Conservation (phyloP, 768 basidiomycete species). For the Agaricus blazei region DNA sequence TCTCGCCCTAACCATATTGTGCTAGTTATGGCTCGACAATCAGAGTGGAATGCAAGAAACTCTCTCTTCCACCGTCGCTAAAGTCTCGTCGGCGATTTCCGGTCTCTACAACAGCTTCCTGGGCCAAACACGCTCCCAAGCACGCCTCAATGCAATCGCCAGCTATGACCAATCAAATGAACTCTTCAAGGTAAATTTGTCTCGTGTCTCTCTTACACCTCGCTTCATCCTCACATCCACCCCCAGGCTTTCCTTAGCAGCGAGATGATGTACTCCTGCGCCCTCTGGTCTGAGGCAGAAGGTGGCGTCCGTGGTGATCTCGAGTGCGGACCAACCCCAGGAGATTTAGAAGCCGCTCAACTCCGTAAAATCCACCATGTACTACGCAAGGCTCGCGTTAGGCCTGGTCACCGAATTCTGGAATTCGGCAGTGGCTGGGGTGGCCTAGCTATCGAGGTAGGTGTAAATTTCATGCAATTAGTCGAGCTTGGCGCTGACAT, state of each 20-base stretch:
- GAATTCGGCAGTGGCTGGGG: constrained; percentile 97
- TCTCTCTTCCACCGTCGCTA: constrained; percentile 51
- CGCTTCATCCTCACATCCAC: constrained; percentile 7
- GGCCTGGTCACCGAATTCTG: constrained; percentile 74
- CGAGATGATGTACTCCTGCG: constrained; percentile 96
- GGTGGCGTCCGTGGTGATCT: constrained; percentile 76
- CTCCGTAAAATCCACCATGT: constrained; percentile 80
- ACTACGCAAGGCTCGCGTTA: constrained; percentile 70
- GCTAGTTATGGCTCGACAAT: constrained; percentile 67
- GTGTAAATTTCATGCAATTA: constrained; percentile 11
- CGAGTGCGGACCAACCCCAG: constrained; percentile 44
- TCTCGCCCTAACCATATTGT: not conserved
- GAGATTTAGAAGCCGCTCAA: constrained; percentile 80
- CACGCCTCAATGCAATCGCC: constrained; percentile 75
- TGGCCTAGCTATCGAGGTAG: constrained; percentile 79
- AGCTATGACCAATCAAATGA: constrained; percentile 93
- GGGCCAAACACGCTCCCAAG: constrained; percentile 68
- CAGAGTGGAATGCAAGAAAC: constrained; percentile 53
- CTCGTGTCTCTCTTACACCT: constrained; percentile 3
- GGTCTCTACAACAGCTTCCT: constrained; percentile 67
- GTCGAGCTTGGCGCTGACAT: constrained; percentile 4
- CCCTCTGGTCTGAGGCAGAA: constrained; percentile 75
- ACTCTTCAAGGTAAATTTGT: constrained; percentile 60
- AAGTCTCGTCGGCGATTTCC: constrained; percentile 52
- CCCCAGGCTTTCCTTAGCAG: constrained; percentile 68